These are phyloP conservation scores for Ceriops zippeliana DNA, from an alignment of 345 rosid species.

Conservation along the genomic window DNA sequence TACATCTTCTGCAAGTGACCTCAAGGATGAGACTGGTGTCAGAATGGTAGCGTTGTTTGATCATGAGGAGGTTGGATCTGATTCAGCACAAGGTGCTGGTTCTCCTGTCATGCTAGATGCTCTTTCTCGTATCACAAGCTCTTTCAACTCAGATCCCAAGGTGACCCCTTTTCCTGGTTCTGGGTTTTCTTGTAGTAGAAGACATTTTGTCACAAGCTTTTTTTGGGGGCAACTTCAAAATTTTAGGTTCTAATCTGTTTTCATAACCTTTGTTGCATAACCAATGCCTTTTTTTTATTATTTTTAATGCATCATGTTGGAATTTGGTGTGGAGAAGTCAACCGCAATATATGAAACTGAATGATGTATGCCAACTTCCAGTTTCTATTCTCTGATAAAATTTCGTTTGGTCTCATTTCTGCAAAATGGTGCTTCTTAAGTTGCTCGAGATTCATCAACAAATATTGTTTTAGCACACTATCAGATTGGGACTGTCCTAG, in stretches of 20 bases:
- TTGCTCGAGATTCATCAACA: background rate
- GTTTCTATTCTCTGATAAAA: too few relatives aligned
- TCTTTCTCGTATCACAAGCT: slow-evolving; percentile 69
- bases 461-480: background rate
- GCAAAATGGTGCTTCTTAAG: background rate
- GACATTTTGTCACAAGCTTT: background rate
- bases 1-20: slow-evolving; percentile 60
- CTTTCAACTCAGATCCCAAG: slow-evolving; percentile 70
- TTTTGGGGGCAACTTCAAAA: background rate
- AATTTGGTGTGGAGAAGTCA: background rate
- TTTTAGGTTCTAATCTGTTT: background rate
- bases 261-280: background rate
- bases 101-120: slow-evolving; percentile 97
- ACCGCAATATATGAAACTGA: too few relatives aligned
- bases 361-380: too few relatives aligned
- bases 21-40: slow-evolving; percentile 74
- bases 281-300: too few relatives aligned
- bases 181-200: background rate
- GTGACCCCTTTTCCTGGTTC: slow-evolving; percentile 28
- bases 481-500: background rate
- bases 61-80: slow-evolving; percentile 95
- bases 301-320: background rate
- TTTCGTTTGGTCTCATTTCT: background rate
- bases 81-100: slow-evolving; percentile 97
- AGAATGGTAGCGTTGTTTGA: slow-evolving; percentile 96